Evolutionary conservation across 179 eudicot species (phyloP), one percentile per base, ranked within the genome.

Genomic region (Camellia oleifera): DNA sequence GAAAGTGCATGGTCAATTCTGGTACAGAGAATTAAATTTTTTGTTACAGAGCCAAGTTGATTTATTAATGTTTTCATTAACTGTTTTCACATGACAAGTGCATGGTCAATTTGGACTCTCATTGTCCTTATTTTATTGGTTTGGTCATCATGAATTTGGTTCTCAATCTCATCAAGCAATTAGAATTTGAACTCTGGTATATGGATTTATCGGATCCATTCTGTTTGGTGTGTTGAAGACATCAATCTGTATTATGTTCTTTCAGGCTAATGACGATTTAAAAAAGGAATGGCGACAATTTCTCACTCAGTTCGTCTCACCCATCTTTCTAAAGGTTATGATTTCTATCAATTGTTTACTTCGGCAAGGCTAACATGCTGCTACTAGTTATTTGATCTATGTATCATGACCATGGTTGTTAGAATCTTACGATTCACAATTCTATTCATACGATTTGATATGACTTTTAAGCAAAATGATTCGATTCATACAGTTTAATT

Each of bases 271-370:
- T 66, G 94, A 95, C 79, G 90, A 90, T 44, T 81, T 73, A 80
- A 94, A 96, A 82, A 96, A 96, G 87, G 69, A 91, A 84, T 82
- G 65, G 74, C 90, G 94, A 82, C 92, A 94, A 57, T 80, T 92
- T 81, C 92, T 94, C 54, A 72, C 93, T 56, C 97, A 91, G 78
- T 85, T 97, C 81, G 89, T 97, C 82, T 92, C 98, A 40, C 99
- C 98, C 56, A 97, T 97, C 80, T 84, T 97, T 77, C 82, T 97
- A 78, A 91, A 97, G 99, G 99, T 97, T 81, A 53, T 78, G 53
- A 63, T 77, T 73, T 52, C 62, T 46, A 4, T 72, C 12, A 4
- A n/a, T 50, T 61, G 26, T 26, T 7, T 57, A 1, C 56, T 65
- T 14, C 14, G n/a, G 42, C n/a, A 3, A 42, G 13, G 18, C 61